Evolutionary conservation across 129 eudicot species (phyloP), one percentile per base, ranked within the genome.

Genomic region (Saussurea involucrata): DNA sequence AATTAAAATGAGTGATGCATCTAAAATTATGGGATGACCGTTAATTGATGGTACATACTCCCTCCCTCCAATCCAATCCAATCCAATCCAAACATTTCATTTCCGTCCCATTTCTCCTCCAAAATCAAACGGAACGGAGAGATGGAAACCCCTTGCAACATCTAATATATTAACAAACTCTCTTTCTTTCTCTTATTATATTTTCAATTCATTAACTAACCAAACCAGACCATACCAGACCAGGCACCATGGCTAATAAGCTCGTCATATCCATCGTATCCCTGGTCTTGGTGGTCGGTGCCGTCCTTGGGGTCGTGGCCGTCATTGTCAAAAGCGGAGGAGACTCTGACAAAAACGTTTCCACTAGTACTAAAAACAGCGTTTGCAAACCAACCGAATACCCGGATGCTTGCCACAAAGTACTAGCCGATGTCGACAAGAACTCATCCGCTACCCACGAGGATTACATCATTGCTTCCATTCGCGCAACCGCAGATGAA

Each of bases 381-480:
- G 53, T 92, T 8, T 92, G 97, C 66, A 82, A 75, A 49, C 85
- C 82, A 12, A 82, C 95, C 7, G 77, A 77, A 10, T 81, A 68
- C 70, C 87, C 87, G 76, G 92, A 92, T 10, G 84, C 85, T 2
- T 92, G 97, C 73, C 78, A 78, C 9, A 71, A 66, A 57, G 89
- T 83, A 64, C 82, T 86, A 2, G 73, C 58, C 9, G 42, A 71
- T 13, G 90, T 78, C 1, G 90, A 90, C 17, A 86, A 87, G 65
- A 91, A 91, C 72, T 60, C 82, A 3, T 79, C 87, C 0, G 90
- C 97, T 69, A 87, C 88, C 76, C 80, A 84, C 2, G 82, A 76
- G 78, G 97, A 92, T 75, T 87, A 83, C 78, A 71, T 92, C 68
- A 58, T 64, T 63, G 95, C 90, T 0, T 77, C 82, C 32, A 70